Conservation (phyloP, 2,329 filamentous ascomycete genomes). For the Colletotrichum sojae region DNA sequence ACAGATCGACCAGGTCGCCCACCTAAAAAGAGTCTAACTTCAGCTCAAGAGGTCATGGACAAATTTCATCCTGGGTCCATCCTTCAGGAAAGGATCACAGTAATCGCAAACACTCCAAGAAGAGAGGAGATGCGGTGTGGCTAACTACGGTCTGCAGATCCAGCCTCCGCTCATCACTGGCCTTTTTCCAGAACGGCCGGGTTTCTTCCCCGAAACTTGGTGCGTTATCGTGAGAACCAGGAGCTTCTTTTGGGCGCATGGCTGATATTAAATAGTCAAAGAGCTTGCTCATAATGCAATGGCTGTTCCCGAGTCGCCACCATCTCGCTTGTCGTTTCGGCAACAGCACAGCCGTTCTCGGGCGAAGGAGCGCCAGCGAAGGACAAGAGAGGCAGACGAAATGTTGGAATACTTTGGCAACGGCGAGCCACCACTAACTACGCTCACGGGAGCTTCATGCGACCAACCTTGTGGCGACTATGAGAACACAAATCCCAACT, state of each 20-base stretch:
- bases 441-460: too few species aligned
- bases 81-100: conserved; percentile 55
- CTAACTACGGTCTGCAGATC: conserved; percentile 47
- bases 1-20: conserved; percentile 40
- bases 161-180: conserved; percentile 55
- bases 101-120: conserved; percentile 39
- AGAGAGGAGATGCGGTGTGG: neutral
- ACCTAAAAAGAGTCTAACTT: conserved; percentile 47
- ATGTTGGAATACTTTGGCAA: conserved; percentile 53
- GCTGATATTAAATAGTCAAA: conserved; percentile 1
- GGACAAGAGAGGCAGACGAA: conserved; percentile 52
- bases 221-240: conserved; percentile 39
- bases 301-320: conserved; percentile 33
- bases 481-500: neutral
- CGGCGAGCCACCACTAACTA: conserved; percentile 2
- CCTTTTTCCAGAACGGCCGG: conserved; percentile 60
- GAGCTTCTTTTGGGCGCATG: neutral
- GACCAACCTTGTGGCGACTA: too few species aligned
- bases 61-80: conserved; percentile 71
- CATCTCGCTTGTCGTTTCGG: neutral
- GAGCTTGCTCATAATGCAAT: conserved; percentile 41
- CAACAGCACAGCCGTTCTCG: conserved; percentile 41
- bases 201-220: conserved; percentile 48
- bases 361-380: conserved; percentile 45
- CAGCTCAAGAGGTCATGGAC: conserved; percentile 64